Conservation (phyloP, 2,329 filamentous ascomycete species). For the Fusarium humuli region DNA sequence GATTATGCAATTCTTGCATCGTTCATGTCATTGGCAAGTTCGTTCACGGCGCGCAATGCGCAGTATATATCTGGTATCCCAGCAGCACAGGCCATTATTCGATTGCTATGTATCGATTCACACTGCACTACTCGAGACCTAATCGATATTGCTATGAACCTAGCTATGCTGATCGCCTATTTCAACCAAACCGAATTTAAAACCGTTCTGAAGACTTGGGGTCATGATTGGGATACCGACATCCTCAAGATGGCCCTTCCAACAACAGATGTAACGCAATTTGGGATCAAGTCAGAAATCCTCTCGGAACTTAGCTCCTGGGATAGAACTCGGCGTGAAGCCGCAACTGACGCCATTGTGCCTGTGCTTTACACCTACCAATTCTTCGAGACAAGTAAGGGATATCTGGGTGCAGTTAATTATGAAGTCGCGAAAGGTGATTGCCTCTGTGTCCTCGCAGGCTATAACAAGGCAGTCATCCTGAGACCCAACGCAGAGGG, state of each 20-base stretch:
- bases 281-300: background rate
- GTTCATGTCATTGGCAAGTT: slow-evolving; percentile 16
- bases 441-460: background rate
- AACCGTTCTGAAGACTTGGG: slow-evolving; percentile 3
- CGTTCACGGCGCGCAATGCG: slow-evolving; percentile 1
- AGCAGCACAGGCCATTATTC: slow-evolving; percentile 7
- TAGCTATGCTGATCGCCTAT: slow-evolving; percentile 8
- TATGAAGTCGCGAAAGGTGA: background rate
- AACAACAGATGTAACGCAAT: background rate
- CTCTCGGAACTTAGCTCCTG: slow-evolving; percentile 6
- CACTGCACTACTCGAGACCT: background rate
- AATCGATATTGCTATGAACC: slow-evolving; percentile 2
- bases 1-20: background rate
- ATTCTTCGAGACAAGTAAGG: slow-evolving; percentile 6
- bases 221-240: background rate
- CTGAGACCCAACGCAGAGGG: background rate
- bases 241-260: slow-evolving; percentile 8
- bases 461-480: slow-evolving; percentile 3
- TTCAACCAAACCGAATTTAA: background rate
- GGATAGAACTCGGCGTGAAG: background rate
- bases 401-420: slow-evolving; percentile 4
- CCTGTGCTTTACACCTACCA: background rate
- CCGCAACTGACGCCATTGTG: background rate
- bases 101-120: background rate
- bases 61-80: background rate